Conservation (phyloP, 768 basidiomycete genomes). For the Melanogaster broomeanus region DNA sequence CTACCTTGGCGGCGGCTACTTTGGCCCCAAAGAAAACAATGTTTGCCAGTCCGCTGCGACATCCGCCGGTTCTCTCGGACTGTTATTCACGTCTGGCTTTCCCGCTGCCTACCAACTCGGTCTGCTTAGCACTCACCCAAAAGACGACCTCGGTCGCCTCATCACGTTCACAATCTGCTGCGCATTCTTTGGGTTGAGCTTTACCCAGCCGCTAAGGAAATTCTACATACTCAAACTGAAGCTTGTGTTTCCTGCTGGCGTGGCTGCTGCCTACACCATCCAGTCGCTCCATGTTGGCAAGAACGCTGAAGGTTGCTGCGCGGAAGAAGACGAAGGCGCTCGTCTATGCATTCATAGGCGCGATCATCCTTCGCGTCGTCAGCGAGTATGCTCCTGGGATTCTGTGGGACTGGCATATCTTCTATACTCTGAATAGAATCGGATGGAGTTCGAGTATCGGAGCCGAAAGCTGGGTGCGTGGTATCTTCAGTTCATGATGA, state of each 20-base stretch:
- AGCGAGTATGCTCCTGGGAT: conserved; percentile 61
- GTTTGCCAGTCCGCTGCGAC: conserved; percentile 18
- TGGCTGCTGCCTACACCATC: conserved; percentile 68
- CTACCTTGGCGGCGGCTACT: conserved; percentile 50
- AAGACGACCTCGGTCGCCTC: conserved; percentile 56
- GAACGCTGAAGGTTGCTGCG: conserved; percentile 49
- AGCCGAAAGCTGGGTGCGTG: conserved; percentile 59
- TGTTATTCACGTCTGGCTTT: conserved; percentile 59
- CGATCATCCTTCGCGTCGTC: conserved; percentile 55
- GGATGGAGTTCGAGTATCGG: conserved; percentile 60
- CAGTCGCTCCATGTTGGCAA: conserved; percentile 57
- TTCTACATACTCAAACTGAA: conserved; percentile 66
- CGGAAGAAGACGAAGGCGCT: conserved; percentile 57
- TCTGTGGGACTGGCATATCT: conserved; percentile 64
- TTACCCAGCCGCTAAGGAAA: conserved; percentile 62
- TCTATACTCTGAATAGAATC: conserved; percentile 57
- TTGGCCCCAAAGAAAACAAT: conserved; percentile 64
- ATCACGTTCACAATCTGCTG: conserved; percentile 55
- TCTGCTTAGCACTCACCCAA: conserved; percentile 46
- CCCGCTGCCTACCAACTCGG: conserved; percentile 61
- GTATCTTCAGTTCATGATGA: conserved; percentile 42
- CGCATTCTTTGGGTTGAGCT: conserved; percentile 65
- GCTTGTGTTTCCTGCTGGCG: conserved; percentile 62
- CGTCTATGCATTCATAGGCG: conserved; percentile 43
- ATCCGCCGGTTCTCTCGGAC: conserved; percentile 59